phyloP scores from a whole-genome alignment of 208 protist genomes.

The Trypanosoma vivax region DNA sequence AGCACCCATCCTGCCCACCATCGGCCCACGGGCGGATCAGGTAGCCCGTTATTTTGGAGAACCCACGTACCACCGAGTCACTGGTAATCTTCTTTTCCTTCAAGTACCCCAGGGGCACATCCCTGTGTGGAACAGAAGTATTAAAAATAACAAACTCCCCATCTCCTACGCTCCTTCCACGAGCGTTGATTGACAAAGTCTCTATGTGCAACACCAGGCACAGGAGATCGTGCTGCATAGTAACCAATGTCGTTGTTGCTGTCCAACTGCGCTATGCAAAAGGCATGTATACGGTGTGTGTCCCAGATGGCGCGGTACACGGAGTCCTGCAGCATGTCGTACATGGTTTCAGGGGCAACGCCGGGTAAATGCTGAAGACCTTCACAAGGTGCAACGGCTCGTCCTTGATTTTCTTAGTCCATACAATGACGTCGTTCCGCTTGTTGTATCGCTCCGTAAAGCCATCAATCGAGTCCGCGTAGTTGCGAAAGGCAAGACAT shows the following conservation, averaged over 20 bases:
- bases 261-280: slow-evolving; percentile 59
- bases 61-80: slow-evolving; percentile 50
- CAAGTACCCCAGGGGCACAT: slow-evolving; percentile 42
- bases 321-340: slow-evolving; percentile 83
- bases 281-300: slow-evolving; percentile 56
- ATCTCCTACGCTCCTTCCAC: slow-evolving; percentile 62
- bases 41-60: slow-evolving; percentile 81
- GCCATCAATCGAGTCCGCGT: slow-evolving; percentile 71
- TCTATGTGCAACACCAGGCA: slow-evolving; percentile 61
- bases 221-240: slow-evolving; percentile 79
- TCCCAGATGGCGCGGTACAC: slow-evolving; percentile 80
- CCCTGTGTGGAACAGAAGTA: slow-evolving; percentile 69
- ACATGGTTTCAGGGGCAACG: slow-evolving; percentile 38
- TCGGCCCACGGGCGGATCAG: slow-evolving; percentile 65
- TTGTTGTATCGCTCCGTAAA: slow-evolving; percentile 51
- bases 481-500: slow-evolving; percentile 57
- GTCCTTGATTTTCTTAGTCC: slow-evolving; percentile 58
- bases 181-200: slow-evolving; percentile 90
- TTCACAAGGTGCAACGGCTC: slow-evolving; percentile 80
- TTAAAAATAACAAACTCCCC: slow-evolving; percentile 88
- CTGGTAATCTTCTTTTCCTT: slow-evolving; percentile 38
- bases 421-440: slow-evolving; percentile 45
- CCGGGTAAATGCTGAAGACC: slow-evolving; percentile 66
- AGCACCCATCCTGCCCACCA: slow-evolving; percentile 37
- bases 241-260: slow-evolving; percentile 86